Conservation (phyloP, 108 stramenopile genomes). For the Cyclotella choctawhatcheeana region DNA sequence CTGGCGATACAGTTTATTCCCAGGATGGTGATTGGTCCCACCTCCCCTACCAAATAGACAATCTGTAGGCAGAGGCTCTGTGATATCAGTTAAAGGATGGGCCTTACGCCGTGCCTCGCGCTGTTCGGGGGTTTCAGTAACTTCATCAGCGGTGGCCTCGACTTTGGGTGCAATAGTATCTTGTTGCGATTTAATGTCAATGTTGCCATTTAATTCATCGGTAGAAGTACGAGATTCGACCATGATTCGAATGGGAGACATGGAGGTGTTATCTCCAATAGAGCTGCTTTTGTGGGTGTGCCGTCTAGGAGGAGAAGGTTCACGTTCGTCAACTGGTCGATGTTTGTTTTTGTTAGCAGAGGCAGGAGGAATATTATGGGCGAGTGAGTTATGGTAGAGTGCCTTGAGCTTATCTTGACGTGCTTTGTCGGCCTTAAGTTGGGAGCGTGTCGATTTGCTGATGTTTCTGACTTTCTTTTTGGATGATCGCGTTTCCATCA, state of each 20-base stretch:
- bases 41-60: constrained; percentile 85
- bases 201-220: too few relatives aligned
- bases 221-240: too few relatives aligned
- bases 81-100: constrained; percentile 65
- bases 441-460: not conserved
- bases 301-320: not conserved
- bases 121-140: not conserved
- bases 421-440: not conserved
- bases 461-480: not conserved
- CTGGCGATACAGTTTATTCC: constrained; percentile 83
- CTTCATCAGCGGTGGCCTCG: not conserved
- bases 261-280: not conserved
- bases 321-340: not conserved
- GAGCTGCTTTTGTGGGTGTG: not conserved
- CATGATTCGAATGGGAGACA: constrained; percentile 11
- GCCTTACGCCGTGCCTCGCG: constrained; percentile 38
- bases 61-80: constrained; percentile 80
- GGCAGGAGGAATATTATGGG: not conserved
- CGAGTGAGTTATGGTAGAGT: not conserved
- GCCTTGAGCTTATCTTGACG: constrained; percentile 7
- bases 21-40: constrained; percentile 88
- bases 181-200: too few relatives aligned
- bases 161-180: too few relatives aligned
- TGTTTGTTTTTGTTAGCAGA: constrained; percentile 4
- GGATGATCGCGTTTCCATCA: constrained; percentile 14